phyloP scores from a whole-genome alignment of 306 rosid species.

The Dryas octopetala region DNA sequence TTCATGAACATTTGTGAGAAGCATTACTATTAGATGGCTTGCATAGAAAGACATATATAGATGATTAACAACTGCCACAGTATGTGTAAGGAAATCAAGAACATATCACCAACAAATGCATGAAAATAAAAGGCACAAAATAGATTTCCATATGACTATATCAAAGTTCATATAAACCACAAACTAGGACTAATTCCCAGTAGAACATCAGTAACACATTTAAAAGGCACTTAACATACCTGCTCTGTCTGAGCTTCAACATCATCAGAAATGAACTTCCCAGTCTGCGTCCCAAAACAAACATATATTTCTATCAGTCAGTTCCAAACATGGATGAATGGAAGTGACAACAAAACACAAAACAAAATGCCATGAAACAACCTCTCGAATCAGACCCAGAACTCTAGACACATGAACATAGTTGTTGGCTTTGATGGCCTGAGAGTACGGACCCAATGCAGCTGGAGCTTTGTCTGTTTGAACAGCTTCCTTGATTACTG shows the following conservation, averaged over 20 bases:
- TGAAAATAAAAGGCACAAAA: neutral
- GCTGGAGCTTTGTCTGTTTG: conserved; percentile 90
- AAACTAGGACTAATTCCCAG: neutral
- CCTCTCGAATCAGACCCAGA: conserved; percentile 91
- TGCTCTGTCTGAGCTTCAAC: conserved; percentile 95
- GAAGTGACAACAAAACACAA: neutral
- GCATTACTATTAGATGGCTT: neutral
- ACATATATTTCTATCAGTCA: neutral
- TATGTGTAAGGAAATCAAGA: neutral
- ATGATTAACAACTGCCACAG: neutral
- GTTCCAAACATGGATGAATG: neutral
- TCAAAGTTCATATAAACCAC: neutral
- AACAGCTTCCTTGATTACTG: conserved; percentile 79
- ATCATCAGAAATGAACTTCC: conserved; percentile 72
- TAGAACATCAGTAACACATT: neutral
- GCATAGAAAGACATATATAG: neutral
- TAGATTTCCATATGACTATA: neutral
- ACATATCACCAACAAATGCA: neutral
- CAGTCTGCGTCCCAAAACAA: conserved; percentile 52
- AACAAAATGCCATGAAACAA: neutral
- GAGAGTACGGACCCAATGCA: conserved; percentile 94
- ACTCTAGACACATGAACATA: conserved; percentile 77
- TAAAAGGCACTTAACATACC: conserved; percentile 39
- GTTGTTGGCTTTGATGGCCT: conserved; percentile 85
- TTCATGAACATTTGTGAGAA: neutral